Evolutionary conservation across 2,329 filamentous ascomycete genomes (phyloP).

Genomic region (Corinectria fuckeliana): DNA sequence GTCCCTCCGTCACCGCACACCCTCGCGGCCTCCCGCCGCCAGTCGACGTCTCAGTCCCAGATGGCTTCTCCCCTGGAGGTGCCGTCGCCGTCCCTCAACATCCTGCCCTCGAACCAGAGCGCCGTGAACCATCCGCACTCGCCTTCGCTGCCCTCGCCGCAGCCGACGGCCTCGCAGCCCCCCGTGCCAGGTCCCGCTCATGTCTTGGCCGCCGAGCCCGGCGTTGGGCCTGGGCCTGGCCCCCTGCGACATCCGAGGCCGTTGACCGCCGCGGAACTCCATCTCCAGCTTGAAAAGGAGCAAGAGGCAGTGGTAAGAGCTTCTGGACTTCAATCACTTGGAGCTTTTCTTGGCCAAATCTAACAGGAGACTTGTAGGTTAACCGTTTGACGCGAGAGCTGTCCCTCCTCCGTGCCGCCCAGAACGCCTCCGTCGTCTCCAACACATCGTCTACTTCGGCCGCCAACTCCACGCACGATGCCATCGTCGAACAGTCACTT

Average conservation of each 20-base stretch:
- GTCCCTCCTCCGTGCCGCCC: slow-evolving; percentile 75
- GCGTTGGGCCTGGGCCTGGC: slow-evolving; percentile 65
- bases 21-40: slow-evolving; percentile 51
- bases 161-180: slow-evolving; percentile 41
- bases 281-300: slow-evolving; percentile 90
- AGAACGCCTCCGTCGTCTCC: slow-evolving; percentile 70
- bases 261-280: slow-evolving; percentile 86
- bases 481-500: slow-evolving; percentile 57
- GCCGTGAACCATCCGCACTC: slow-evolving; percentile 52
- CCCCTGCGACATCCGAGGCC: slow-evolving; percentile 87
- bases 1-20: slow-evolving; percentile 58
- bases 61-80: slow-evolving; percentile 50
- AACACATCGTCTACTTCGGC: slow-evolving; percentile 69
- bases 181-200: slow-evolving; percentile 27
- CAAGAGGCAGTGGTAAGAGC: slow-evolving; percentile 84
- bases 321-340: background rate
- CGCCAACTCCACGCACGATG: slow-evolving; percentile 57
- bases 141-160: slow-evolving; percentile 41
- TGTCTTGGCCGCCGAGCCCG: slow-evolving; percentile 46
- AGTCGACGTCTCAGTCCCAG: slow-evolving; percentile 52
- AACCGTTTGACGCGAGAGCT: slow-evolving; percentile 93
- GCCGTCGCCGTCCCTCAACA: slow-evolving; percentile 56
- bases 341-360: background rate
- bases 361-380: slow-evolving; percentile 61
- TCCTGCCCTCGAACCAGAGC: slow-evolving; percentile 63